phyloP scores from a whole-genome alignment of 306 rosid genomes.

The Prunus mongolica region DNA sequence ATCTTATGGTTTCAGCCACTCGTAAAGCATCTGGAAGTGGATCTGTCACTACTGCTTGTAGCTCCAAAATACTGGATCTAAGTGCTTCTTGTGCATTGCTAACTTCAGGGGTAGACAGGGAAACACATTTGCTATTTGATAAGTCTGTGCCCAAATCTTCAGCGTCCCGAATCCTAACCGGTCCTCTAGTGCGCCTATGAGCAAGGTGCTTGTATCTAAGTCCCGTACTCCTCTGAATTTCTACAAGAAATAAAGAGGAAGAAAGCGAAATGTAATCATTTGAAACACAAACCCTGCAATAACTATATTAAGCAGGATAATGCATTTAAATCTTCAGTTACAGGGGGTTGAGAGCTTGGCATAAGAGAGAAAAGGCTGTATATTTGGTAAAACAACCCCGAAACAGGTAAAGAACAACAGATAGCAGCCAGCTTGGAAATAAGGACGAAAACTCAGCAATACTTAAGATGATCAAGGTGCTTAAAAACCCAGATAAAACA shows the following conservation, averaged over 20 bases:
- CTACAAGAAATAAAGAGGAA: conserved; percentile 22
- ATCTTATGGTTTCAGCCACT: conserved; percentile 38
- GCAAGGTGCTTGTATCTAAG: conserved; percentile 39
- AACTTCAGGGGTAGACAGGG: conserved; percentile 38
- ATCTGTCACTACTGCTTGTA: conserved; percentile 55
- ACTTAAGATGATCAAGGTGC: neutral
- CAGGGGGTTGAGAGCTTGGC: neutral
- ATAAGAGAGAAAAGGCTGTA: neutral
- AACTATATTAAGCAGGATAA: neutral
- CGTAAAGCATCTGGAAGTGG: conserved; percentile 73
- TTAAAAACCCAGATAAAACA: neutral
- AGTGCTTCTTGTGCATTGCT: conserved; percentile 55
- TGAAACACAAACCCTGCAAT: neutral
- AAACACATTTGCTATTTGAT: conserved; percentile 12
- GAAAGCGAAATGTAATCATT: neutral
- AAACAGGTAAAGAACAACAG: neutral
- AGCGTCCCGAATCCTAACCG: conserved; percentile 39
- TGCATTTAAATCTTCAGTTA: neutral
- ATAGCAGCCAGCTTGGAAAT: neutral
- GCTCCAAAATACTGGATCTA: conserved; percentile 51
- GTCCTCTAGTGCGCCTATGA: conserved; percentile 38
- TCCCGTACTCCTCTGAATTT: conserved; percentile 20
- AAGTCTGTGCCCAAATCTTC: conserved; percentile 31
- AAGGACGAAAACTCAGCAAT: neutral
- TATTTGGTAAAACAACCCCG: neutral